phyloP scores from a whole-genome alignment of 495 filamentous ascomycete genomes.

The Aspergillus cavernicola region DNA sequence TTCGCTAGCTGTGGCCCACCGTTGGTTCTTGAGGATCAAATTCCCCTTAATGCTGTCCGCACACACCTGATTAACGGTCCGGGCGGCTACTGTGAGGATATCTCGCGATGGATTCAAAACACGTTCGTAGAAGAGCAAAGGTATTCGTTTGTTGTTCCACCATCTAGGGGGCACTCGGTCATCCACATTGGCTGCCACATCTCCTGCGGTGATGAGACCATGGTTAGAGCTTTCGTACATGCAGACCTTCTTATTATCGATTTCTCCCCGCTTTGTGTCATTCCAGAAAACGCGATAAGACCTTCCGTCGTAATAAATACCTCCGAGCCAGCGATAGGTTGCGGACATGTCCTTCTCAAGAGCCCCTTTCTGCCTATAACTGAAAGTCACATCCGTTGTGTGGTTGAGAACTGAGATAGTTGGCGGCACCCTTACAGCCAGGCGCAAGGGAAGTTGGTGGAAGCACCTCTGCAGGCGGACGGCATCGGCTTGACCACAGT shows the following conservation, averaged over 20 bases:
- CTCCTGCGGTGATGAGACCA: slow-evolving; percentile 27
- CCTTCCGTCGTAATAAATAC: slow-evolving; percentile 26
- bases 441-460: slow-evolving; percentile 26
- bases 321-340: slow-evolving; percentile 42
- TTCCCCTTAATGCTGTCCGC: not conserved
- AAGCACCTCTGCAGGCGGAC: slow-evolving; percentile 8
- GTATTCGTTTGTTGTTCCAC: slow-evolving; percentile 17
- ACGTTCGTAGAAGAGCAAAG: slow-evolving; percentile 36
- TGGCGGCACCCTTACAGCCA: slow-evolving; percentile 21
- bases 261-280: slow-evolving; percentile 27
- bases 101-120: slow-evolving; percentile 26
- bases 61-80: slow-evolving; percentile 12
- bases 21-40: not conserved
- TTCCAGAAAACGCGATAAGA: slow-evolving; percentile 36
- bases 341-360: slow-evolving; percentile 1
- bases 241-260: slow-evolving; percentile 13
- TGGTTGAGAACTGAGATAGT: slow-evolving; percentile 19
- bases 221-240: slow-evolving; percentile 29
- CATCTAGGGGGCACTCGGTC: slow-evolving; percentile 28
- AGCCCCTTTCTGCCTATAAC: slow-evolving; percentile 18
- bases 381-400: slow-evolving; percentile 27
- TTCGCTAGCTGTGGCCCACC: not conserved
- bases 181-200: slow-evolving; percentile 3
- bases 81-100: slow-evolving; percentile 10
- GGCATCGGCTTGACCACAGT: slow-evolving; percentile 5